Evolutionary conservation across 2,329 filamentous ascomycete species (phyloP), one percentile per base, ranked within the genome.

Genomic region (Thelonectria discophora): DNA sequence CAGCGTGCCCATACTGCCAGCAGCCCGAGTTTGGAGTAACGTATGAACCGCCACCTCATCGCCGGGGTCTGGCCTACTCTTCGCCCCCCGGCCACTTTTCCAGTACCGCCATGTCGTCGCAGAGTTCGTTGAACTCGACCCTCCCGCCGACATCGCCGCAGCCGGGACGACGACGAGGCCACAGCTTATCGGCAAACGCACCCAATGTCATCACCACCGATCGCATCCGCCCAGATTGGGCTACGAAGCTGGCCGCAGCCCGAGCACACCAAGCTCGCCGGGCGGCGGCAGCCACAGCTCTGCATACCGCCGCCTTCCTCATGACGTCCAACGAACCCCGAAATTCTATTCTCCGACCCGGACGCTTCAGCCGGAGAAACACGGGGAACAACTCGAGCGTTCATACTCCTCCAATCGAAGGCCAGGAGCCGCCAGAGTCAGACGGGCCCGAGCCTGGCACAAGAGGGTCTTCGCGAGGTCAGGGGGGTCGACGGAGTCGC

Each of bases 11-110:
- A 0, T 99, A 97, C 77, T 99, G 95, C 76, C 93, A 95, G 52
- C 93, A 95, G 69, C 88, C 93, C 2, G 94, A 99, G 67, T 97
- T 98, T 74, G 95, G 95, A 48, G 91, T 99, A n/a, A 97, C 92
- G 0, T 99, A 97, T 75, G 88, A 94, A 5, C 85, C 93, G 12
- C 95, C 95, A 2, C 88, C 92, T 0, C 98, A 98, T 80, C 89
- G 93, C 21, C 85, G 94, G 65, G 95, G 95, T 1, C 79, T 99
- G 32, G 81, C 86, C 1, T 94, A 94, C 74, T 84, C 87, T 1
- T 79, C 84, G 1, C 70, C 74, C 20, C 80, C 86, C 2, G 59
- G 71, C 4, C 66, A 70, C 18, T 59, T 64, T 73, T 80, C 52
- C 65, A 79, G 82, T 15, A 88, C 92, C 2, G 92, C 93, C 40